phyloP scores from a whole-genome alignment of 768 basidiomycete genomes.

The Antrodiella citrinella region DNA sequence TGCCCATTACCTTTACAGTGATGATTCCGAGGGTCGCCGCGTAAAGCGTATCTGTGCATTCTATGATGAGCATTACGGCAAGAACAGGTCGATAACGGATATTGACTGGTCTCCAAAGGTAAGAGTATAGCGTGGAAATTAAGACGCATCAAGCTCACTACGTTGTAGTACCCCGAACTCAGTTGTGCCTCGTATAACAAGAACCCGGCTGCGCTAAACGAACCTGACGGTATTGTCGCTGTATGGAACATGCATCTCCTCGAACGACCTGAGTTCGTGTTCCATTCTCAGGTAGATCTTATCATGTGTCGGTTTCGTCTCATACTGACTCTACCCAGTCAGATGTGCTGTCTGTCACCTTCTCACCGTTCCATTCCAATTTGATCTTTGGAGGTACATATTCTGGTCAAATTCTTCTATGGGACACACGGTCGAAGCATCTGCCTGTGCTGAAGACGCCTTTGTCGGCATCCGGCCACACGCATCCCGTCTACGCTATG shows the following conservation, averaged over 20 bases:
- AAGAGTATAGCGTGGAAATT: constrained; percentile 6
- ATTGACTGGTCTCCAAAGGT: constrained; percentile 98
- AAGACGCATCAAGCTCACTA: constrained; percentile 1
- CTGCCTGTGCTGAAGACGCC: constrained; percentile 96
- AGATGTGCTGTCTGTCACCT: constrained; percentile 92
- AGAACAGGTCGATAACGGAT: constrained; percentile 92
- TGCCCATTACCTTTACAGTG: constrained; percentile 53
- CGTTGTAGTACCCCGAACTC: constrained; percentile 81
- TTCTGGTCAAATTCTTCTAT: constrained; percentile 94
- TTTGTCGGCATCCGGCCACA: constrained; percentile 91
- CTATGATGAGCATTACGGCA: constrained; percentile 83
- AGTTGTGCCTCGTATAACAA: constrained; percentile 97
- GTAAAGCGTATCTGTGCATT: constrained; percentile 95
- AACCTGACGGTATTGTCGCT: constrained; percentile 94
- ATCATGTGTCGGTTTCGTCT: neutral
- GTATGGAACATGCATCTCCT: constrained; percentile 96
- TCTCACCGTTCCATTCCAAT: constrained; percentile 97
- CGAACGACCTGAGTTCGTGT: constrained; percentile 95
- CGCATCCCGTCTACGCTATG: constrained; percentile 98
- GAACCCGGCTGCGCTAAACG: constrained; percentile 86
- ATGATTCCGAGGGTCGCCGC: constrained; percentile 83
- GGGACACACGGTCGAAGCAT: constrained; percentile 97
- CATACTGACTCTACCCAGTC: constrained; percentile 45
- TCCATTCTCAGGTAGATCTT: constrained; percentile 86
- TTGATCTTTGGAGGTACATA: constrained; percentile 98